These are phyloP conservation scores for Fusarium euwallaceae DNA, from an alignment of 2,329 filamentous ascomycete genomes.

Conservation along the genomic window DNA sequence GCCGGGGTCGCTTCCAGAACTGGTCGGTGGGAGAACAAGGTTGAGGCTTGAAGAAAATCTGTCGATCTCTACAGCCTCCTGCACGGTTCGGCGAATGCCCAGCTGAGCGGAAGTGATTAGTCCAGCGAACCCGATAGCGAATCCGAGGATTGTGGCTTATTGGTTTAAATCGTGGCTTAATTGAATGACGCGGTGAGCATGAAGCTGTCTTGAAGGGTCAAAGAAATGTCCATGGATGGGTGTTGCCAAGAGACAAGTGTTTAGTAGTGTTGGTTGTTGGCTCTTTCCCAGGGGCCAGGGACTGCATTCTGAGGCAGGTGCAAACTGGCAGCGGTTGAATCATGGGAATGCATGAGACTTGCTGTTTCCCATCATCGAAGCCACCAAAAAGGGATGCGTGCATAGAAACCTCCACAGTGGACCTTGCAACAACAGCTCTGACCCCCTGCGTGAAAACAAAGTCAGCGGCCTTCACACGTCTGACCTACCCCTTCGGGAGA, in stretches of 20 bases:
- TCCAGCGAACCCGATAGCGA: constrained; percentile 1
- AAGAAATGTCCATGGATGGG: neutral
- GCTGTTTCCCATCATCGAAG: constrained; percentile 36
- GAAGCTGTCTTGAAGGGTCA: neutral
- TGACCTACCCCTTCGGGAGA: constrained; percentile 25
- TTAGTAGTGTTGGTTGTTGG: neutral
- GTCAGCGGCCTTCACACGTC: constrained; percentile 13
- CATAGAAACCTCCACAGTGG: constrained; percentile 31
- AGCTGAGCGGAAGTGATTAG: neutral
- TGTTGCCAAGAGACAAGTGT: neutral
- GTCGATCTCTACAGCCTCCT: constrained; percentile 44
- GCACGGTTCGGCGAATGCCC: constrained; percentile 28
- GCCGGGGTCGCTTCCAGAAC: constrained; percentile 45
- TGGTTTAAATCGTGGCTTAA: neutral
- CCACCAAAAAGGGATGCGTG: constrained; percentile 35
- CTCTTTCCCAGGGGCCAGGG: neutral
- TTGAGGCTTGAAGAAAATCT: constrained; percentile 44
- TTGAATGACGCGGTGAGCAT: constrained; percentile 2
- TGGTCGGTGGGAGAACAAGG: constrained; percentile 41
- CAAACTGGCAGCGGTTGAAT: constrained; percentile 16
- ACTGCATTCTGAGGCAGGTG: constrained; percentile 4
- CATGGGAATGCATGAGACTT: constrained; percentile 35
- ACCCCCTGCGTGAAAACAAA: constrained; percentile 7
- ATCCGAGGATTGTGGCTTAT: neutral
- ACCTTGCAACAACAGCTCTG: neutral